Evolutionary conservation across 495 filamentous ascomycete species (phyloP).

Genomic region (Penicillium bovifimosum): DNA sequence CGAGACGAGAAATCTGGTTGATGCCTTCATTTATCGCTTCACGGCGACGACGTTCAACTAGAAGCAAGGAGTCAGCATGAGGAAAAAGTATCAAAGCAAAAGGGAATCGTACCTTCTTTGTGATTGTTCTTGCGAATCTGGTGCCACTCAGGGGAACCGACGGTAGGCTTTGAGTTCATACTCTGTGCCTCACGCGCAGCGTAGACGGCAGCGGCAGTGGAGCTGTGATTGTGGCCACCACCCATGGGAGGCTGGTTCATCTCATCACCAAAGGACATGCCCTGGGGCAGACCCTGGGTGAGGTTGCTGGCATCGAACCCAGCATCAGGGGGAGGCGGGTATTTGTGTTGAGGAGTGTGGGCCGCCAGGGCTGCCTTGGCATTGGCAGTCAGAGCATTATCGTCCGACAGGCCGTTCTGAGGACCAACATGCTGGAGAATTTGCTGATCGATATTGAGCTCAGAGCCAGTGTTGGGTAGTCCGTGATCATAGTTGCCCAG

Average conservation of each 20-base stretch:
- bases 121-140: slow-evolving; percentile 96
- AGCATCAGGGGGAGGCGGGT: slow-evolving; percentile 38
- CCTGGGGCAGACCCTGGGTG: slow-evolving; percentile 36
- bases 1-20: slow-evolving; percentile 95
- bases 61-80: slow-evolving; percentile 5
- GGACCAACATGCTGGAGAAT: slow-evolving; percentile 46
- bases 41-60: slow-evolving; percentile 93
- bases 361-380: slow-evolving; percentile 45
- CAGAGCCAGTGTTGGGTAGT: slow-evolving; percentile 31
- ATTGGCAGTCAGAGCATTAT: slow-evolving; percentile 43
- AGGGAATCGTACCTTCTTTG: slow-evolving; percentile 78
- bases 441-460: slow-evolving; percentile 46
- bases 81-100: not conserved
- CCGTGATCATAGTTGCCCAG: slow-evolving; percentile 40
- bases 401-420: slow-evolving; percentile 44
- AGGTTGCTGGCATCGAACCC: slow-evolving; percentile 41
- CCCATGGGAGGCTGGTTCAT: slow-evolving; percentile 37
- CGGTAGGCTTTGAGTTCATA: slow-evolving; percentile 68
- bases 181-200: slow-evolving; percentile 42
- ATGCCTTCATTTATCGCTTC: slow-evolving; percentile 99
- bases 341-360: slow-evolving; percentile 41
- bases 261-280: slow-evolving; percentile 41
- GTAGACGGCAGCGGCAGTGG: slow-evolving; percentile 45
- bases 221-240: slow-evolving; percentile 38
- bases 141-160: slow-evolving; percentile 97